Conservation (phyloP, 805 yeast genomes). For the Maudiozyma turicensis region DNA sequence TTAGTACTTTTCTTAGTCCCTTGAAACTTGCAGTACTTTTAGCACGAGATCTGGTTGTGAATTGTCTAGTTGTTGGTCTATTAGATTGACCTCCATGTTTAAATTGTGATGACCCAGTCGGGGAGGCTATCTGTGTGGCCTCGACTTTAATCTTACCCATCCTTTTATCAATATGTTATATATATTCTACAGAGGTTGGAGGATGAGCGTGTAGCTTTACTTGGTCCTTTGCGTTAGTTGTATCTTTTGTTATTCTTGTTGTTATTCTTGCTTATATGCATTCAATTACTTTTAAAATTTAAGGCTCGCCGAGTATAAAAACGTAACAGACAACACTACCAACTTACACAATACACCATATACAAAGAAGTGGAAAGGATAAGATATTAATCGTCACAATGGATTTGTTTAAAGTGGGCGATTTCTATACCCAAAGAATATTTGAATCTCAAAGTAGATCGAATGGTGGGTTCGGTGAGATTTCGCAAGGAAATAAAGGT, state of each 20-base stretch:
- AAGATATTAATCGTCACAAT: constrained; percentile 16
- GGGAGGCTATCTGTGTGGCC: not conserved
- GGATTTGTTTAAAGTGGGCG: constrained; percentile 41
- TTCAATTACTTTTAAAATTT: no score
- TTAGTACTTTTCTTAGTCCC: constrained; percentile 20
- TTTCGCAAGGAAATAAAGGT: constrained; percentile 6
- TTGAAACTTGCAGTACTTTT: constrained; percentile 28
- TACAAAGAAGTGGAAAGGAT: no score
- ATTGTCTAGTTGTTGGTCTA: constrained; percentile 17
- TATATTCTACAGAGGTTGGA: no score
- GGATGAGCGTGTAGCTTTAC: no score
- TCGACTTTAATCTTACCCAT: constrained; percentile 3
- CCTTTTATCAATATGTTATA: no score
- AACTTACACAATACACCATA: no score
- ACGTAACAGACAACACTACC: no score
- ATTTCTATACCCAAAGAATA: constrained; percentile 35
- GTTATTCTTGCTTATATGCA: no score
- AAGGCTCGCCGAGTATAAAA: no score
- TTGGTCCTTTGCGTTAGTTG: no score
- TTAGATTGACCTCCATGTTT: constrained; percentile 4
- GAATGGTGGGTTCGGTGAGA: constrained; percentile 1
- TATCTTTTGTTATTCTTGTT: no score
- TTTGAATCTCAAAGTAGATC: constrained; percentile 21
- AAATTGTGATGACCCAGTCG: not conserved
- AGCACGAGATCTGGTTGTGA: constrained; percentile 25